phyloP scores from a whole-genome alignment of 768 basidiomycete genomes.

The Amanita pseudoporphyria region DNA sequence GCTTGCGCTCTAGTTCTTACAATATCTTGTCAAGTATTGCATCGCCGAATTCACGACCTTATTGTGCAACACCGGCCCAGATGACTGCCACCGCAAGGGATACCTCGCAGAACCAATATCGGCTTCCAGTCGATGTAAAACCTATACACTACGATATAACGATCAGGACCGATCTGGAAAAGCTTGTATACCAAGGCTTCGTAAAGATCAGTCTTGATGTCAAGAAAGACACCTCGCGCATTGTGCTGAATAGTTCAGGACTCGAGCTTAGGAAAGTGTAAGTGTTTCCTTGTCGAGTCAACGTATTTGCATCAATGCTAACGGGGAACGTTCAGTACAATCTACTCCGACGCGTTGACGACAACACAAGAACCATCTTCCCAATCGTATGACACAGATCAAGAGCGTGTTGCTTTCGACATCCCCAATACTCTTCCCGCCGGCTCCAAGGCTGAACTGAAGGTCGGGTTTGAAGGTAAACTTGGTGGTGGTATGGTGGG shows the following conservation, averaged over 20 bases:
- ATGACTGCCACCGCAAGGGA: constrained; percentile 20
- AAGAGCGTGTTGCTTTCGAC: constrained; percentile 56
- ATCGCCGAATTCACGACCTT: neutral
- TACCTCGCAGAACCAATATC: constrained; percentile 30
- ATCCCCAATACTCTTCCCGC: constrained; percentile 53
- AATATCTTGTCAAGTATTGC: neutral
- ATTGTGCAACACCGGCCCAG: constrained; percentile 7
- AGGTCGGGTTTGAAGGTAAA: constrained; percentile 57
- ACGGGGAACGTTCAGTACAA: constrained; percentile 19
- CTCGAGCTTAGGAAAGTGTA: constrained; percentile 48
- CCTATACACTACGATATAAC: constrained; percentile 74
- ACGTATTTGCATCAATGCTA: neutral
- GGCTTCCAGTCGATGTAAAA: constrained; percentile 58
- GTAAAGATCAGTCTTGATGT: constrained; percentile 70
- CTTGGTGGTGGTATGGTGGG: constrained; percentile 72
- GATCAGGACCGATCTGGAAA: constrained; percentile 73
- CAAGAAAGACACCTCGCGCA: constrained; percentile 43
- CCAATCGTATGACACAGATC: constrained; percentile 45
- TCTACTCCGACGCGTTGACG: constrained; percentile 47
- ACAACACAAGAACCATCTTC: constrained; percentile 34
- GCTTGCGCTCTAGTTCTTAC: neutral
- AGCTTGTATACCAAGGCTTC: constrained; percentile 66
- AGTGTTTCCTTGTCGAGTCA: constrained; percentile 11
- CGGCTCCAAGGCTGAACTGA: constrained; percentile 61
- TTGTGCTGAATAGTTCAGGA: constrained; percentile 58